These are phyloP conservation scores for Fusarium marasasianum DNA, from an alignment of 2,329 filamentous ascomycete genomes.

Conservation along the genomic window DNA sequence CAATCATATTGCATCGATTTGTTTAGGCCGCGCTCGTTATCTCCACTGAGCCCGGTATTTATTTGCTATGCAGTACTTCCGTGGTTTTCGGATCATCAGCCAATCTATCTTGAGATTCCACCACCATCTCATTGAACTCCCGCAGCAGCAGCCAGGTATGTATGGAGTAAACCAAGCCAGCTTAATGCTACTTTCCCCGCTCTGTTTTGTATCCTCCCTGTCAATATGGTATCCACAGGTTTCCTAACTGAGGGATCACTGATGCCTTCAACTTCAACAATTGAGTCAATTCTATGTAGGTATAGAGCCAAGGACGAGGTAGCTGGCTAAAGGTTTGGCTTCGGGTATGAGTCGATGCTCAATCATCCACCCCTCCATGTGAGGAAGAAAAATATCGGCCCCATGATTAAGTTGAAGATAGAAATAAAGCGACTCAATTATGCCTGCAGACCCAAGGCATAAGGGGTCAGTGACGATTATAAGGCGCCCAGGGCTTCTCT, in stretches of 20 bases:
- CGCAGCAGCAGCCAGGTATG: neutral
- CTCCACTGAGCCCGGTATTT: neutral
- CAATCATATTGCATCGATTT: neutral
- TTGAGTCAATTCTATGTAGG: neutral
- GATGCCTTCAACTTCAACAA: neutral
- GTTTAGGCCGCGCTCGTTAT: neutral
- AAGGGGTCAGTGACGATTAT: constrained; percentile 13
- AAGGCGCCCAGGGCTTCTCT: neutral
- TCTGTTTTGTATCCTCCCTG: constrained; percentile 15
- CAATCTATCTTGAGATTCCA: constrained; percentile 12
- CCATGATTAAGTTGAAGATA: neutral
- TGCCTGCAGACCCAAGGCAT: neutral
- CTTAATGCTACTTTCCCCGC: constrained; percentile 39
- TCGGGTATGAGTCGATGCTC: neutral
- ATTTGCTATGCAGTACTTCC: neutral
- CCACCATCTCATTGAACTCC: constrained; percentile 10
- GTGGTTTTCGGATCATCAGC: neutral
- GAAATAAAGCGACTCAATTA: neutral
- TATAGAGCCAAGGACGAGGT: neutral
- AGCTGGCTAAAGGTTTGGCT: neutral
- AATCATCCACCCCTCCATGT: neutral
- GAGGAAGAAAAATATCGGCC: neutral
- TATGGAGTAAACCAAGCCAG: neutral
- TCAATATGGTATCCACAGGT: neutral
- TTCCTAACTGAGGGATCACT: neutral